Base-by-base conservation (phyloP, 2,329 filamentous ascomycete species). In the Exophiala bonariae region DNA sequence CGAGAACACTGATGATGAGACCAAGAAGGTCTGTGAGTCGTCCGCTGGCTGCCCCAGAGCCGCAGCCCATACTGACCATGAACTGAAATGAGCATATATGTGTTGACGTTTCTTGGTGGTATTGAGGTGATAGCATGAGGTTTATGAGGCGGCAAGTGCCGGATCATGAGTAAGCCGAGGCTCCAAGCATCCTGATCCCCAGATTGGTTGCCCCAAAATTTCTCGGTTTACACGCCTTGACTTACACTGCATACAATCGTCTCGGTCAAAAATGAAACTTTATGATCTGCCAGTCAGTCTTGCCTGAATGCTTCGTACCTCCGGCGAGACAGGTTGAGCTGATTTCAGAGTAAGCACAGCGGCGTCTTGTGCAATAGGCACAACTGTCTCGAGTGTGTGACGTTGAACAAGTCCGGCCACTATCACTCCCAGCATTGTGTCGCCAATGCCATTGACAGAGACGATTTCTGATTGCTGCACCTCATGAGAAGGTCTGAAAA, bases 381-480 rank as follows among this genome's bases (percentile, higher is more conserved):
- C 74, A 44, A 93, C 66, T 37, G 85, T 77, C 52, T 82, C 78
- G 11, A 83, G 63, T 4, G 33, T 35, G n/a, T 31, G 39, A 0
- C 78, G 78, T 59, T 76, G 79, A 0, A 83, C 83, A 56, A 97
- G 65, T 0, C 87, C 89, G 1, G 89, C 86, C n/a, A 96, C 73
- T 46, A 96, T 59, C 11, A 90, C 86, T 0, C 92, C 93, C 7
- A 95, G 74, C 65, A 97, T 91, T 0, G 93, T 96, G 68, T 99
- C 93, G 0, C 93, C 93, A 2, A 89, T 90, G 0, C 92, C 93
- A 64, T 97, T 97, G 8, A 97, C 92, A 37, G 89, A 96, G 1
- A 92, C 82, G 1, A 95, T 76, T 19, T 93, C 82, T 16, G 78
- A 69, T 0, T 72, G 66, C 2, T 59, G 49, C 4, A 96, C 76